These are phyloP conservation scores for Endocalyx cinctus DNA, from an alignment of 2,329 filamentous ascomycete genomes.

Conservation along the genomic window DNA sequence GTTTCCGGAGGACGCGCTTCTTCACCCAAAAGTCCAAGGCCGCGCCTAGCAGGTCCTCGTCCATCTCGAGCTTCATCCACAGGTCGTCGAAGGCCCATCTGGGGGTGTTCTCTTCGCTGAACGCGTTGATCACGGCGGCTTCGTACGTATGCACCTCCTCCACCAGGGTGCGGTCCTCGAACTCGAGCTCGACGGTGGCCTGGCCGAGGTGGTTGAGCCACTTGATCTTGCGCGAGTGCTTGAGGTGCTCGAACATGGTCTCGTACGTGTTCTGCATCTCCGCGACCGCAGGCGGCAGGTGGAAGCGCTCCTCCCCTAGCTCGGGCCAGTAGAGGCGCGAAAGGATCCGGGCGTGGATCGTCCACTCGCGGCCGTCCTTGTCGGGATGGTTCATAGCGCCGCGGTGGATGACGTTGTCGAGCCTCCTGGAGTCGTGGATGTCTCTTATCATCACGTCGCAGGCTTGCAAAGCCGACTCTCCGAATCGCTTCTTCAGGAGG, in stretches of 20 bases:
- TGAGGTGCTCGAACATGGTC: constrained; percentile 71
- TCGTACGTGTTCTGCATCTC: constrained; percentile 67
- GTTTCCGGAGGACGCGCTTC: constrained; percentile 60
- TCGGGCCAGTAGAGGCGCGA: constrained; percentile 93
- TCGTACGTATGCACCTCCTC: constrained; percentile 79
- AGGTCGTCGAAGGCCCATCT: constrained; percentile 49
- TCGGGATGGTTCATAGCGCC: constrained; percentile 23
- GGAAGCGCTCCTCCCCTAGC: constrained; percentile 65
- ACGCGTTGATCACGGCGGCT: constrained; percentile 81
- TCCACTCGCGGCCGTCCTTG: constrained; percentile 25
- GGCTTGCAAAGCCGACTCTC: constrained; percentile 78
- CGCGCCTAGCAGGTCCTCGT: constrained; percentile 63
- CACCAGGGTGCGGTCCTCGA: constrained; percentile 72
- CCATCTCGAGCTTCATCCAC: constrained; percentile 58
- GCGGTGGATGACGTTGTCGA: constrained; percentile 64
- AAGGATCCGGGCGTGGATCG: constrained; percentile 76
- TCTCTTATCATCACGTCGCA: constrained; percentile 98
- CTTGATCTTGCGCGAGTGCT: constrained; percentile 77
- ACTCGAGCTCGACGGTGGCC: constrained; percentile 73
- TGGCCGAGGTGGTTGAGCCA: constrained; percentile 83
- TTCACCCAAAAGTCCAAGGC: constrained; percentile 69
- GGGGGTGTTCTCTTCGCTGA: constrained; percentile 37
- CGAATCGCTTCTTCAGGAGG: constrained; percentile 82
- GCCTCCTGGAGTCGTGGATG: constrained; percentile 73
- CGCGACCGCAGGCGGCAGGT: constrained; percentile 54